Percentiles rank a stretch among this genome's conserved stretches.
Evolutionary conservation across 768 basidiomycete genomes (phyloP).

Genomic region (Cystobasidium ongulense): DNA sequence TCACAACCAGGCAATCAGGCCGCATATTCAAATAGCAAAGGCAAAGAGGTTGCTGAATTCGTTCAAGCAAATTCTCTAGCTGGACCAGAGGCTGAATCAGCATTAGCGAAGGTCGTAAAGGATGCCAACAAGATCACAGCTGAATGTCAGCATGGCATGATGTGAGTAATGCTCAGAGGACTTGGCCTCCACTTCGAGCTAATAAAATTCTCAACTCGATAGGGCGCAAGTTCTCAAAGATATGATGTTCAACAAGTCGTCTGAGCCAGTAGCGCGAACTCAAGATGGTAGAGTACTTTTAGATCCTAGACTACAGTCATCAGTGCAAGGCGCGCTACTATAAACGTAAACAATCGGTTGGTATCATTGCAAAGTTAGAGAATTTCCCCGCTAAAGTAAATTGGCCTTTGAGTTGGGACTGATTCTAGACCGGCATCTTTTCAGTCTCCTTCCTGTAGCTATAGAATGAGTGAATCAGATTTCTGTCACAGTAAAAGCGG

Average conservation of each 20-base stretch:
- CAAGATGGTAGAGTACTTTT: neutral
- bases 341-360: neutral
- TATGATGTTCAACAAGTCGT: constrained; percentile 16
- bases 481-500: too few species aligned
- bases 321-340: neutral
- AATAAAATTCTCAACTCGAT: neutral
- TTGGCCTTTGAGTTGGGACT: too few species aligned
- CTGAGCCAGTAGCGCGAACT: neutral
- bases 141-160: constrained; percentile 29
- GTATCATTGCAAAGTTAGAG: neutral
- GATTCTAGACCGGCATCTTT: neutral
- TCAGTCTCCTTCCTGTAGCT: neutral
- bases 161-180: neutral
- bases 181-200: neutral
- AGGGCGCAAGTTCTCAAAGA: constrained; percentile 26
- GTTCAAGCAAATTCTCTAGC: neutral
- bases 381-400: too few species aligned
- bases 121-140: constrained; percentile 55
- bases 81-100: constrained; percentile 68
- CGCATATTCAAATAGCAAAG: constrained; percentile 47
- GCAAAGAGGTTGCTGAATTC: constrained; percentile 34
- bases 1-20: constrained; percentile 51
- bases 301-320: neutral
- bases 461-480: neutral
- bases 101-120: constrained; percentile 76